Conservation (phyloP, 768 basidiomycete species). For the Kwoniella dejecticola region DNA sequence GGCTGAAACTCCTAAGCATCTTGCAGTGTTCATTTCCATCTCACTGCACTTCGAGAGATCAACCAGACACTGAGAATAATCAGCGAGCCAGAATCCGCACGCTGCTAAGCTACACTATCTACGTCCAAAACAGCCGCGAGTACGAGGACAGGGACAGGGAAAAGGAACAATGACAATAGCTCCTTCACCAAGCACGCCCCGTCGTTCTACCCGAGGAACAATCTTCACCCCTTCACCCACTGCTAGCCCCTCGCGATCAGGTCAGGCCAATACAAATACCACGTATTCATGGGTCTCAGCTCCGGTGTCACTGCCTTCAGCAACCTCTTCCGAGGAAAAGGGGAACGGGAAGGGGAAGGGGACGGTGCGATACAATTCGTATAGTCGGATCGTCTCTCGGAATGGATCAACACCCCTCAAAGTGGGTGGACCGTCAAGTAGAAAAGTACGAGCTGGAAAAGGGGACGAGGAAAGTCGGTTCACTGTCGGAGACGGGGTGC, state of each 20-base stretch:
- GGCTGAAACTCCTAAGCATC: no score
- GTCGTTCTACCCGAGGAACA: constrained; percentile 42
- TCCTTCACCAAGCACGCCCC: constrained; percentile 31
- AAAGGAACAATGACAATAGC: constrained; percentile 8
- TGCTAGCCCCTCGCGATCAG: constrained; percentile 5
- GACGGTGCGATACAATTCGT: constrained; percentile 33
- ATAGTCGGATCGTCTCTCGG: constrained; percentile 22
- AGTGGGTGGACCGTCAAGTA: constrained; percentile 14
- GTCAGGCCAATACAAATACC: constrained; percentile 15
- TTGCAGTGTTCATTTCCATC: no score
- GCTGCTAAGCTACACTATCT: no score
- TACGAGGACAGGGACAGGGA: no score
- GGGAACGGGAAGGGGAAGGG: background rate
- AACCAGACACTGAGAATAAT: no score
- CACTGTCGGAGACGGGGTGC: constrained; percentile 50
- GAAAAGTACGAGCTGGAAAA: constrained; percentile 19
- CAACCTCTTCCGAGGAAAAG: no score
- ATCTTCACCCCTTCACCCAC: constrained; percentile 44
- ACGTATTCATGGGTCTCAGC: constrained; percentile 41
- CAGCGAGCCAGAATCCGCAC: no score
- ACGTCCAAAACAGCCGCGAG: no score
- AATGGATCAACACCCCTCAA: constrained; percentile 11
- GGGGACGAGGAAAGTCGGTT: constrained; percentile 42
- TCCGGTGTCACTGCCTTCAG: constrained; percentile 2
- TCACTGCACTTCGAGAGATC: no score